These are phyloP conservation scores for Diaporthe capsici DNA, from an alignment of 2,329 filamentous ascomycete genomes.

Conservation along the genomic window DNA sequence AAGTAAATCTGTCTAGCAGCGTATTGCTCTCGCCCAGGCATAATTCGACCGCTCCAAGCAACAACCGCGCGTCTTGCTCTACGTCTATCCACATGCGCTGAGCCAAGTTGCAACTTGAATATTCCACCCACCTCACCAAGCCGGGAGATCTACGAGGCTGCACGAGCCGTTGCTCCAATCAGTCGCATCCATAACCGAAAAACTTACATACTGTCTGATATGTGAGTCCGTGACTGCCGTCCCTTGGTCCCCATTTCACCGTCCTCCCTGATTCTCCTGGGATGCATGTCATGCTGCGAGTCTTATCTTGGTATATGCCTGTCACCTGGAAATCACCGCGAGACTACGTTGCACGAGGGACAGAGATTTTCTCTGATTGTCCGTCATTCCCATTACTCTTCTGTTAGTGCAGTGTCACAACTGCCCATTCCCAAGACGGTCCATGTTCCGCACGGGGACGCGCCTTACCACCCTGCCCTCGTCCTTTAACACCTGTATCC, in stretches of 20 bases:
- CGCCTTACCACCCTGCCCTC: conserved; percentile 1
- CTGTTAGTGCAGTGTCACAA: conserved; percentile 21
- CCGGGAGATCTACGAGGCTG: conserved; percentile 21
- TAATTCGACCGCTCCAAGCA: background rate
- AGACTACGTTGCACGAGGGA: conserved; percentile 36
- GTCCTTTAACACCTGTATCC: conserved; percentile 16
- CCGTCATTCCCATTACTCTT: conserved; percentile 1
- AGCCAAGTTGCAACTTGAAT: conserved; percentile 21
- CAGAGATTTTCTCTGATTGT: conserved; percentile 30
- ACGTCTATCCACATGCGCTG: background rate
- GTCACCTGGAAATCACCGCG: conserved; percentile 32
- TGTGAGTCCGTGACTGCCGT: conserved; percentile 35
- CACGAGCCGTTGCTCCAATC: conserved; percentile 33
- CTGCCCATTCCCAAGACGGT: conserved; percentile 19
- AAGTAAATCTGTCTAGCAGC: background rate
- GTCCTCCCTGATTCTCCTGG: conserved; percentile 24
- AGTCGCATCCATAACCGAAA: conserved; percentile 8
- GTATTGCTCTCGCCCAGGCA: conserved; percentile 16
- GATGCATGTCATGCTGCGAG: conserved; percentile 33
- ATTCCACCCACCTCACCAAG: conserved; percentile 4
- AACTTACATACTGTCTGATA: conserved; percentile 26
- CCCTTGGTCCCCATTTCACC: conserved; percentile 11
- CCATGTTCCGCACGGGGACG: conserved; percentile 23
- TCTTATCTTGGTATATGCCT: conserved; percentile 39
- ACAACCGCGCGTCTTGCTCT: background rate